A percentile compares a stretch with the other conserved stretches of the same genome.
These are phyloP conservation scores for Pythium inflatum DNA, from an alignment of 352 stramenopile genomes.

Conservation along the genomic window DNA sequence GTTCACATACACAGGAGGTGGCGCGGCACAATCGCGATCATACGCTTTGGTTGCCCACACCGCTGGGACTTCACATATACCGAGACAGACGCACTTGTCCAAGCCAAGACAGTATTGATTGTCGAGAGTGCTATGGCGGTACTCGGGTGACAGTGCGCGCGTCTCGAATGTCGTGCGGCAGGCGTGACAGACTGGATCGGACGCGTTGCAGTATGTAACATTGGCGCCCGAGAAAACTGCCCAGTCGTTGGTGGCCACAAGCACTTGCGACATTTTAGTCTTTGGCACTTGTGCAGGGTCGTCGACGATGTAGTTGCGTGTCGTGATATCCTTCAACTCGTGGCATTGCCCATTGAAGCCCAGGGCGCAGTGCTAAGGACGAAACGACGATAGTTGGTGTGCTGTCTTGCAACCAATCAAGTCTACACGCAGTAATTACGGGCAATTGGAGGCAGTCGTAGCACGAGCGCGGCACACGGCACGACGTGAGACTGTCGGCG, in stretches of 20 bases:
- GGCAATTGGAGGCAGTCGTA: not conserved
- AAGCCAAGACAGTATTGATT: not conserved
- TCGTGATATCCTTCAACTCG: too few species aligned
- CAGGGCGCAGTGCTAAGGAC: not conserved
- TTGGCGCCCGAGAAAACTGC: not conserved
- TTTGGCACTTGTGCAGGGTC: too few species aligned
- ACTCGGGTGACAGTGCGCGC: not conserved
- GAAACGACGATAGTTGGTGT: not conserved
- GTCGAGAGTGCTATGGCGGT: not conserved
- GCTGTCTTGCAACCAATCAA: too few species aligned
- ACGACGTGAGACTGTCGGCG: not conserved
- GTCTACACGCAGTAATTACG: too few species aligned
- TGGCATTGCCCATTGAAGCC: not conserved
- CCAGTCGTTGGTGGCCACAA: not conserved
- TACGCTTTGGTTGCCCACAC: not conserved
- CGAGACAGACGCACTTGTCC: conserved; percentile 8
- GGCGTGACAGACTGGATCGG: not conserved
- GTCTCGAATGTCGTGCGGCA: conserved; percentile 2
- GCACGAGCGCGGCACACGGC: conserved; percentile 1
- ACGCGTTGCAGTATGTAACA: not conserved
- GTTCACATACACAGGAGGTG: too few species aligned
- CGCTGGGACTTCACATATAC: not conserved
- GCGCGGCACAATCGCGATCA: not conserved
- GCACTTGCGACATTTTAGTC: not conserved
- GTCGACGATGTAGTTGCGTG: not conserved